A percentile compares a stretch with the other conserved stretches of the same genome.
Conservation (phyloP, 208 protist genomes). For the Leishmania major region DNA sequence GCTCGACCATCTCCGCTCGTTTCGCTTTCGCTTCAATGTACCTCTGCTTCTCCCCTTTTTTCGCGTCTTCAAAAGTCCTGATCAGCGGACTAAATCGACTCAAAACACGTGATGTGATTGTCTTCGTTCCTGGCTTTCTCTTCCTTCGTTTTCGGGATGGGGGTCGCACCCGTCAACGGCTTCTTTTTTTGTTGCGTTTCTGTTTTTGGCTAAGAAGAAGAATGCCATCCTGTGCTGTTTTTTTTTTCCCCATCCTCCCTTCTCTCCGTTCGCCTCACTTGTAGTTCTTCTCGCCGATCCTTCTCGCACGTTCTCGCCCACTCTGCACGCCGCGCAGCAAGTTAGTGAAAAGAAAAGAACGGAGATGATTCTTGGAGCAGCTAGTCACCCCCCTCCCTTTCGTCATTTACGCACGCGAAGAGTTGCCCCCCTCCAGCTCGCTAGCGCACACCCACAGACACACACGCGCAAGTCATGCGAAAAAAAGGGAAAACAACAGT, state of each 20-base stretch:
- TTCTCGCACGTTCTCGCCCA: background rate
- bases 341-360: background rate
- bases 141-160: background rate
- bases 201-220: background rate
- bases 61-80: background rate
- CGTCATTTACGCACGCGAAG: background rate
- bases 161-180: background rate
- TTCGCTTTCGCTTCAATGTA: background rate
- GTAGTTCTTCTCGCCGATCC: conserved; percentile 8
- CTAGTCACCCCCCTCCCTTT: background rate
- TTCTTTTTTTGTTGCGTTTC: background rate
- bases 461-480: background rate
- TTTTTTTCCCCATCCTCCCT: background rate
- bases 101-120: no score
- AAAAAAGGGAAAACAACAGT: no score
- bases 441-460: background rate
- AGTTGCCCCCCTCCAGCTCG: background rate
- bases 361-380: background rate
- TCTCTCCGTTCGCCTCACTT: background rate
- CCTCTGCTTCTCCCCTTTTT: background rate
- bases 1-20: background rate
- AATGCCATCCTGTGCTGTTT: background rate
- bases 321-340: background rate
- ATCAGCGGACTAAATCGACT: no score
- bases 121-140: background rate